Percentiles rank a stretch among this genome's conserved stretches.
Conservation (phyloP, 176 grass and related monocot genomes). For the Areca catechu region DNA sequence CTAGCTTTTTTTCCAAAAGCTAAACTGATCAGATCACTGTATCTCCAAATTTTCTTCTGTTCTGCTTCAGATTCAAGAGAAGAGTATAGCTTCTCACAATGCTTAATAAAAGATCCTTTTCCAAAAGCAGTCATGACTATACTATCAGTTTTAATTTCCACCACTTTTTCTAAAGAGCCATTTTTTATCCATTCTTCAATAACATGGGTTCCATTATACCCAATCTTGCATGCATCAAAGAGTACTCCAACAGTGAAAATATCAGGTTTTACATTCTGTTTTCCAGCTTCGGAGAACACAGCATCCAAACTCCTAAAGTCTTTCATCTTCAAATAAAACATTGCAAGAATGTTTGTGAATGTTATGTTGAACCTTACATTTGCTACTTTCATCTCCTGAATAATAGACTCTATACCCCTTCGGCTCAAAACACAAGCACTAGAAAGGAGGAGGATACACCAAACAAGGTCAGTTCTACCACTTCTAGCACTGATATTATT, state of each 20-base stretch:
- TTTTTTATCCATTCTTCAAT: slow-evolving; percentile 19
- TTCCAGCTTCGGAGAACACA: slow-evolving; percentile 1
- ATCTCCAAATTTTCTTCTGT: slow-evolving; percentile 11
- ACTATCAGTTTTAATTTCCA: slow-evolving; percentile 6
- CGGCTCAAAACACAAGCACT: slow-evolving; percentile 21
- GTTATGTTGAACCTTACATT: slow-evolving; percentile 8
- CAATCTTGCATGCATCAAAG: slow-evolving; percentile 26
- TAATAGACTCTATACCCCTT: slow-evolving; percentile 19
- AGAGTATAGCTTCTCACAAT: slow-evolving; percentile 8
- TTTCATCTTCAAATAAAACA: slow-evolving; percentile 25
- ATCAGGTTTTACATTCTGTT: slow-evolving; percentile 21
- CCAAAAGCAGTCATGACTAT: slow-evolving; percentile 12
- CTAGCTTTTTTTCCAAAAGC: slow-evolving; percentile 5
- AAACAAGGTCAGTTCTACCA: slow-evolving; percentile 17
- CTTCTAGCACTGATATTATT: slow-evolving; percentile 17
- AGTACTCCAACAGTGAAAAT: slow-evolving; percentile 18
- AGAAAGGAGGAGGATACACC: slow-evolving; percentile 22
- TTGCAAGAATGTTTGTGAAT: slow-evolving; percentile 14
- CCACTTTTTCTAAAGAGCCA: slow-evolving; percentile 5
- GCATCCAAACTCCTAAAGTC: slow-evolving; percentile 12
- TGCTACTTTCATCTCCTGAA: slow-evolving; percentile 15
- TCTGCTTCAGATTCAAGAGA: slow-evolving; percentile 10
- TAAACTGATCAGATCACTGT: slow-evolving; percentile 13
- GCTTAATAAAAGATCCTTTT: slow-evolving; percentile 11
- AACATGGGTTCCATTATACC: slow-evolving; percentile 16